Evolutionary conservation across 805 yeast genomes (phyloP), one percentile per base, ranked within the genome.

Genomic region (Saturnispora kantuleensis): DNA sequence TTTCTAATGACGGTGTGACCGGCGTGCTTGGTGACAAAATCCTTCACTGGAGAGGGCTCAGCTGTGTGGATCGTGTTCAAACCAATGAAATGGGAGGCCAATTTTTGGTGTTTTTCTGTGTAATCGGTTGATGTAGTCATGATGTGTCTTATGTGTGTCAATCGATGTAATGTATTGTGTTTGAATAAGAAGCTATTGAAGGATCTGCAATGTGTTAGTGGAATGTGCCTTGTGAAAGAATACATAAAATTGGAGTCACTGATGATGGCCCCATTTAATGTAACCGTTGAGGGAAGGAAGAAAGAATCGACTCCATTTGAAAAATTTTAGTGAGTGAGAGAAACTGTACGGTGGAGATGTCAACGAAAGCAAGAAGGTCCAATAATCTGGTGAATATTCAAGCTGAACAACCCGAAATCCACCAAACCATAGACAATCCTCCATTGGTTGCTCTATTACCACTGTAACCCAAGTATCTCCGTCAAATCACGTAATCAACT

Each of bases 1-100:
- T 79, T 82, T 45, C 82, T 74, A 57, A 93, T 87, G 39, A 93
- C 95, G 5, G 98, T 88, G 69, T 93, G 99, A 60, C 99, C 99
- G 45, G 84, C 86, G 58, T 84, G 84, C 42, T 76, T 71, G 55
- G 73, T 74, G 51, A 94, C 96, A 60, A 88, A 93, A 59, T 86
- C 90, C 53, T 84, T 84, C 43, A 90, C 79, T 31, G 70, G 70
- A 30, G 84, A 73, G n/a, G 85, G 82, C 55, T 84, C 87, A 17
- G 95, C 95, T 18, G 62, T 70, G 34, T 77, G 82, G 37, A 87
- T 70, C 33, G 93, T 74, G 64, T 89, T 86, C 47, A 81, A 72
- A 46, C 98, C 98, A 46, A 77, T 64, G 67, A 89, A 93, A 65
- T 88, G 84, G 33, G 73, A 47, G 29, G 96, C 80, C 54, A 89